Base-by-base conservation (phyloP, 2,329 filamentous ascomycete genomes). In the Ascochyta koolunga region DNA sequence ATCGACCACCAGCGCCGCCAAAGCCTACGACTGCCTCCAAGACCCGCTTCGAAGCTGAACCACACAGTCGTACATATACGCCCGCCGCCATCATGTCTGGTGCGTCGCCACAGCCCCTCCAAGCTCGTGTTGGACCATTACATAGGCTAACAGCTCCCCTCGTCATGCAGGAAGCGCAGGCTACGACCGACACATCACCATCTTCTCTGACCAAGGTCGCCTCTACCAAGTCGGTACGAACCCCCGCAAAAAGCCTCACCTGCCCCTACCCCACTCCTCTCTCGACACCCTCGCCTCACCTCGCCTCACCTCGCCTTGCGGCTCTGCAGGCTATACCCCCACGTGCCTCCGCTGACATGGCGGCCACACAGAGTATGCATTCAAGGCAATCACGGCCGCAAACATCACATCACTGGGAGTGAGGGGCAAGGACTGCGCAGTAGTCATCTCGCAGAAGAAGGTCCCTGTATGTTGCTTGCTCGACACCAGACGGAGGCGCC, bases 331-430 rank as follows among this genome's bases (percentile, higher is more conserved):
- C 33, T 16, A 31, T 41, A 29, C 46, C 44, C 25, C 18, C 19
- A 45, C 56, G 27, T 41, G 52, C 52, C 62, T 42, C 39, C 38
- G 60, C 44, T 65, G 59, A 61, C 57, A 67, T 22, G 22, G 21
- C 43, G 44, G 46, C 40, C 45, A 35, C 63, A 68, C 76, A 98
- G 95, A 99, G 85, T 99, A 99, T 93, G 95, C 95, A 69, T 99
- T 99, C 88, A 99, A 99, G 83, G 95, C 95, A 55, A 99, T 99
- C 80, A 99, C 95, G 67, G 93, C 95, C 58, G 95, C 95, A 67
- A 98, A 98, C 79, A 98, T 99, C 82, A 99, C 96, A 83, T 95
- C 95, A 58, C 86, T 99, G 77, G 95, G 95, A 68, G 87, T 99
- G 66, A 86, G 92, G 74, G 95, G 95, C 78, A 99, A 99, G 84